These are phyloP conservation scores for Flaveria bidentis DNA, from an alignment of 129 eudicot genomes.

Conservation along the genomic window DNA sequence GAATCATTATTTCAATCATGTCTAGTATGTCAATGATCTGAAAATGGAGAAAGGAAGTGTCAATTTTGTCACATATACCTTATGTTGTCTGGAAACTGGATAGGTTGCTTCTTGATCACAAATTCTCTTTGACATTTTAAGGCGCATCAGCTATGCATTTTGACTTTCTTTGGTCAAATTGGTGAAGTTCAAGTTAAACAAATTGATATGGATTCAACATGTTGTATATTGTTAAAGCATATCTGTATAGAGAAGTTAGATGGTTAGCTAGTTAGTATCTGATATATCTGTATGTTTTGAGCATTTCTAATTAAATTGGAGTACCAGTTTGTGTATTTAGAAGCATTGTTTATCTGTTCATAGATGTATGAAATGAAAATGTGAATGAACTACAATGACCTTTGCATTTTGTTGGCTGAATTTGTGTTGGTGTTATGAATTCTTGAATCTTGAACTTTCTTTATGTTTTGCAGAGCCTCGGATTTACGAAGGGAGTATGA, in stretches of 20 bases:
- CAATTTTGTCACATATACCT: neutral
- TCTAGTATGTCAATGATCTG: neutral
- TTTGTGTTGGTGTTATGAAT: neutral
- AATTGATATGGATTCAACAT: neutral
- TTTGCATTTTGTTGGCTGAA: neutral
- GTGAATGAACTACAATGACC: neutral
- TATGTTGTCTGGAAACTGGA: neutral
- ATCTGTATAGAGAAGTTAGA: no score
- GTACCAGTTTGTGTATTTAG: neutral
- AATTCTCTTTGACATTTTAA: neutral
- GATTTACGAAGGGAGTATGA: slow-evolving; percentile 78
- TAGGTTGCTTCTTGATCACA: neutral
- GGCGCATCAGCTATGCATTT: neutral
- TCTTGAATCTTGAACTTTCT: neutral
- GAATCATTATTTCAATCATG: neutral
- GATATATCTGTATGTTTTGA: slow-evolving; percentile 2
- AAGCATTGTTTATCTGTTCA: neutral
- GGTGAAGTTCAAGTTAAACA: neutral
- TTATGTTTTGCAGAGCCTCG: slow-evolving; percentile 57
- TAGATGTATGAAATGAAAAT: neutral
- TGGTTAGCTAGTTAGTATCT: no score
- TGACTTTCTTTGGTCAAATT: neutral
- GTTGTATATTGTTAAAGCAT: no score
- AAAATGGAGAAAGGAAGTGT: neutral
- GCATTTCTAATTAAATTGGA: neutral